These are phyloP conservation scores for Termitomyces sp. DNA, from an alignment of 768 basidiomycete genomes.

Conservation along the genomic window DNA sequence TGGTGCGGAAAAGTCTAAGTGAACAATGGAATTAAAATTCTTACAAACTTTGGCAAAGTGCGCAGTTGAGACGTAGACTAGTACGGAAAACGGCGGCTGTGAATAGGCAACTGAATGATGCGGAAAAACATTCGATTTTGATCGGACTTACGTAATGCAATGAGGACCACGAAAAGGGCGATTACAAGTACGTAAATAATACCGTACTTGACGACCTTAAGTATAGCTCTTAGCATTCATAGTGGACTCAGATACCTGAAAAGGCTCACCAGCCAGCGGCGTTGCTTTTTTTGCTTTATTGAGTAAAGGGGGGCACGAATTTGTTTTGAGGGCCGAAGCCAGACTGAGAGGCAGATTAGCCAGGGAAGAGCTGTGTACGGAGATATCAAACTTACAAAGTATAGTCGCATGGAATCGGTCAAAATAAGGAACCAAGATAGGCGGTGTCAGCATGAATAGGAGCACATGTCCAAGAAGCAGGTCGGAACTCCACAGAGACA, in stretches of 20 bases:
- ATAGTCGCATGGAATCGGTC: conserved; percentile 88
- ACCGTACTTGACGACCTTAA: conserved; percentile 80
- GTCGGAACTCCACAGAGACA: conserved; percentile 94
- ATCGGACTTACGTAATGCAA: conserved; percentile 64
- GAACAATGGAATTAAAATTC: conserved; percentile 35
- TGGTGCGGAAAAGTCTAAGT: conserved; percentile 20
- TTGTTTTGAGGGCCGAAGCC: conserved; percentile 92
- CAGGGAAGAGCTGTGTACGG: neutral
- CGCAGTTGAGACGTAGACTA: conserved; percentile 54
- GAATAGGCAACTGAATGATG: neutral
- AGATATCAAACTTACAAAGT: conserved; percentile 58
- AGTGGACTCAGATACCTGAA: neutral
- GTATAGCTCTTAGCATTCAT: neutral
- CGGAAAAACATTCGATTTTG: neutral
- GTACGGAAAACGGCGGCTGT: conserved; percentile 59
- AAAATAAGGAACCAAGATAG: conserved; percentile 85
- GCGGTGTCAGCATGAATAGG: conserved; percentile 86
- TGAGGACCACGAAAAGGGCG: conserved; percentile 65
- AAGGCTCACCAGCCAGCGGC: conserved; percentile 75
- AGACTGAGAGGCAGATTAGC: conserved; percentile 47
- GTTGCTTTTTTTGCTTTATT: conserved; percentile 83
- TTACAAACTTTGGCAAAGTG: conserved; percentile 64
- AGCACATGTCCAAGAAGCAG: conserved; percentile 84
- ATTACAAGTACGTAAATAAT: conserved; percentile 67
- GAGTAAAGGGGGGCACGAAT: conserved; percentile 90